Conservation (phyloP, 2,329 filamentous ascomycete species). For the Verticillium tricorpus region DNA sequence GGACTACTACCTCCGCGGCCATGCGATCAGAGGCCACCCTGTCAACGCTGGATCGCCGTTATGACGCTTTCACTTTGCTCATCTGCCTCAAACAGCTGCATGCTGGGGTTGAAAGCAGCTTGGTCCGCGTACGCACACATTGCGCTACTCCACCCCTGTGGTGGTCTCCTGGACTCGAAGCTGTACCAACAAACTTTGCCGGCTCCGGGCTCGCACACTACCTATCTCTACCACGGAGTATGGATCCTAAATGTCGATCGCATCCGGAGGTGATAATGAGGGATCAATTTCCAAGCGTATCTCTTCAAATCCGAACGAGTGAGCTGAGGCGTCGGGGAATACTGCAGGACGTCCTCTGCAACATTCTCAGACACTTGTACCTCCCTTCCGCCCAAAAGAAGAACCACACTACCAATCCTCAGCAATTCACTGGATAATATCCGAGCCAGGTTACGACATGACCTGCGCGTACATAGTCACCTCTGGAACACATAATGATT, state of each 20-base stretch:
- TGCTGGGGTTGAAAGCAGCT: conserved; percentile 7
- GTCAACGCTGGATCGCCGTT: not conserved
- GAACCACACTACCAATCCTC: conserved; percentile 4
- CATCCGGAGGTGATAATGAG: not conserved
- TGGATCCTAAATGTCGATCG: not conserved
- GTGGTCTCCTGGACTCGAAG: no score
- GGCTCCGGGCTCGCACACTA: not conserved
- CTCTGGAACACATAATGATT: conserved; percentile 3
- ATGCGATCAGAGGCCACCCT: not conserved
- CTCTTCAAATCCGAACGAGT: not conserved
- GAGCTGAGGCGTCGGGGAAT: conserved; percentile 9
- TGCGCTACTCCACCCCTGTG: not conserved
- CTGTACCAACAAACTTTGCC: not conserved
- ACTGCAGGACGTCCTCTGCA: conserved; percentile 9
- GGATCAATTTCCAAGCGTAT: conserved; percentile 2
- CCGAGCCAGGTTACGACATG: not conserved
- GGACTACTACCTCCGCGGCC: conserved; percentile 5
- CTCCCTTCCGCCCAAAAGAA: not conserved
- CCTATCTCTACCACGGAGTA: conserved; percentile 2
- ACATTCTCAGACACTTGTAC: conserved; percentile 1
- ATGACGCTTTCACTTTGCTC: not conserved
- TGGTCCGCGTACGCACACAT: not conserved
- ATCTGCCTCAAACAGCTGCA: conserved; percentile 6
- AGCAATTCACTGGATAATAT: conserved; percentile 5
- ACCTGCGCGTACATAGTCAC: not conserved